phyloP scores from a whole-genome alignment of 331 rosid species.

The Ulmus americana region DNA sequence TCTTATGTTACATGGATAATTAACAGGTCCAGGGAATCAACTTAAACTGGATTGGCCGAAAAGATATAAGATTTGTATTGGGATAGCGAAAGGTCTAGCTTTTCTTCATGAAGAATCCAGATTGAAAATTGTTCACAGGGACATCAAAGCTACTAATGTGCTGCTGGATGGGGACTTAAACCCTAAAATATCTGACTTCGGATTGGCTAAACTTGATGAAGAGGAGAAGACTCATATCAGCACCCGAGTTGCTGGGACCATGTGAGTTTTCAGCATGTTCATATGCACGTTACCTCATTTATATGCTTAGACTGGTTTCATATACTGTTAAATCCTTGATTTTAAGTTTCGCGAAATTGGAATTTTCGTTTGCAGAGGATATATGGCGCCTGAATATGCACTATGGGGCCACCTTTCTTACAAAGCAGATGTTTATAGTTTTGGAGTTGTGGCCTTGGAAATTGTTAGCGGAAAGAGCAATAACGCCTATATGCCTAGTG shows the following conservation, averaged over 20 bases:
- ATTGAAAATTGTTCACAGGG: slow-evolving; percentile 63
- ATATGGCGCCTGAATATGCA: slow-evolving; percentile 50
- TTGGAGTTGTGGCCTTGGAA: slow-evolving; percentile 45
- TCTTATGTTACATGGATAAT: slow-evolving; percentile 3
- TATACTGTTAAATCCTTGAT: neutral
- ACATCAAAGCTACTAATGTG: slow-evolving; percentile 66
- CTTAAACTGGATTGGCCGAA: slow-evolving; percentile 45
- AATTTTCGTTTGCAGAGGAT: slow-evolving; percentile 35
- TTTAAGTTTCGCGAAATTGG: neutral
- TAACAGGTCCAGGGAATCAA: slow-evolving; percentile 28
- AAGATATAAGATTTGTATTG: slow-evolving; percentile 52
- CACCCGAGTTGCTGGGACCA: slow-evolving; percentile 61
- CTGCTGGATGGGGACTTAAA: slow-evolving; percentile 55
- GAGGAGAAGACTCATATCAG: slow-evolving; percentile 56
- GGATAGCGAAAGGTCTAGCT: slow-evolving; percentile 68
- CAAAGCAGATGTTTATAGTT: slow-evolving; percentile 50
- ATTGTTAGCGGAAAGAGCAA: slow-evolving; percentile 39
- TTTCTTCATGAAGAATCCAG: slow-evolving; percentile 69
- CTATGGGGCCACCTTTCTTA: slow-evolving; percentile 39
- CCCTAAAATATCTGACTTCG: slow-evolving; percentile 74
- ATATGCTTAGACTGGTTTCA: neutral
- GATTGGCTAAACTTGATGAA: slow-evolving; percentile 65
- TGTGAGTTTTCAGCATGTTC: slow-evolving; percentile 31
- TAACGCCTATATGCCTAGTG: slow-evolving; percentile 27
- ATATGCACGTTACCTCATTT: neutral